A percentile compares a stretch with the other conserved stretches of the same genome.
Conservation (phyloP, 345 rosid genomes). For the Schrenkiella parvula region DNA sequence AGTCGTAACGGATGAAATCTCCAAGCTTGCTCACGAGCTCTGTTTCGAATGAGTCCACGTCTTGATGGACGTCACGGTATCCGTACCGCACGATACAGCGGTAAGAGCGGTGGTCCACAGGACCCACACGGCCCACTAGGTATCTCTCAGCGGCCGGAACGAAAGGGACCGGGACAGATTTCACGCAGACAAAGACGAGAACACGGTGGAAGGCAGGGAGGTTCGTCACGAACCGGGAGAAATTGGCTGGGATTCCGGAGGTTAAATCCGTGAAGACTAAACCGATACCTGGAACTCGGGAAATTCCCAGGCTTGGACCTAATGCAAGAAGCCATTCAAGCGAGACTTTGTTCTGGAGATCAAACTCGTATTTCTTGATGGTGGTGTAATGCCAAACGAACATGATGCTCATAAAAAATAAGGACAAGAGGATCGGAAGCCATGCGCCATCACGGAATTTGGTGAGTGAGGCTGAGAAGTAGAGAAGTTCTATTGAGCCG, state of each 20-base stretch:
- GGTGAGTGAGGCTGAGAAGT: slow-evolving; percentile 97
- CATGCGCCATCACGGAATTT: slow-evolving; percentile 98
- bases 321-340: slow-evolving; percentile 94
- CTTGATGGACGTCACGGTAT: slow-evolving; percentile 95
- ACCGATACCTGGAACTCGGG: slow-evolving; percentile 94
- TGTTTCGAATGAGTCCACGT: slow-evolving; percentile 77
- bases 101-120: slow-evolving; percentile 74
- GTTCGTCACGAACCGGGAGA: slow-evolving; percentile 97
- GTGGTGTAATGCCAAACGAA: slow-evolving; percentile 97
- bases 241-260: slow-evolving; percentile 94
- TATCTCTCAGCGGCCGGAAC: slow-evolving; percentile 91
- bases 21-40: slow-evolving; percentile 66
- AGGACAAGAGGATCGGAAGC: slow-evolving; percentile 97
- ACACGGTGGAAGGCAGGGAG: slow-evolving; percentile 96
- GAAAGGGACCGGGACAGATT: slow-evolving; percentile 89
- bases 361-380: slow-evolving; percentile 85
- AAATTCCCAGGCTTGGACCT: slow-evolving; percentile 87
- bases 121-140: slow-evolving; percentile 95
- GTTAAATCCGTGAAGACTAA: slow-evolving; percentile 90
- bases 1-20: slow-evolving; percentile 72
- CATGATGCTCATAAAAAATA: slow-evolving; percentile 83
- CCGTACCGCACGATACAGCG: slow-evolving; percentile 91
- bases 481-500: slow-evolving; percentile 80
- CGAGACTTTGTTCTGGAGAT: slow-evolving; percentile 95
- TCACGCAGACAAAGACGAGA: slow-evolving; percentile 86